Evolutionary conservation across 2,329 filamentous ascomycete species (phyloP), one percentile per base, ranked within the genome.

Genomic region (Pseudopithomyces chartarum): DNA sequence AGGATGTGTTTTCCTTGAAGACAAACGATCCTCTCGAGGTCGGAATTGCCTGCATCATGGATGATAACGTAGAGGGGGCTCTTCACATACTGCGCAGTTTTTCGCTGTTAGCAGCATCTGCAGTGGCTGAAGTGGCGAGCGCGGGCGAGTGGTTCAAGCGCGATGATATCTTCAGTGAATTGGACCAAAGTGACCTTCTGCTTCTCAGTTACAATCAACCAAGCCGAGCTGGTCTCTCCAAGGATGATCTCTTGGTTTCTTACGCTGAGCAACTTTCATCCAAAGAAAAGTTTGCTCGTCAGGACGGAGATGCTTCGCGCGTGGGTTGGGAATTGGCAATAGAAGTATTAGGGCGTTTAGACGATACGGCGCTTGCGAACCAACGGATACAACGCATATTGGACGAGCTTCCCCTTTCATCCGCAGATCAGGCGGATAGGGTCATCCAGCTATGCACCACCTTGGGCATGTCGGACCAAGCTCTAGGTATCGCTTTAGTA

Each of bases 281-380:
- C 13, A 78, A 83, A 52, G 78, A 81, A 20, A 70, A 87, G 45
- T 54, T 74, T 36, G 58, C 55, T 8, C 68, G 63, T 56, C 52
- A 55, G 22, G 67, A 76, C 55, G 69, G 67, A 1, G 72, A 70
- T 39, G 64, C 60, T 19, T 65, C 66, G 6, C 67, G 63, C 50
- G 88, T 93, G 65, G 93, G 94, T 8, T 98, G 94, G 94, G 92
- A 97, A 77, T 79, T 97, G 69, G 90, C 92, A 0, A 87, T 97
- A 42, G 87, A 92, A 57, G 85, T 97, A 11, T 81, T 97, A 44
- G 90, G 90, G 10, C 87, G 94, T 52, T 84, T 98, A 71, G 90
- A 96, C 69, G 87, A 92, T 57, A 81, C 84, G 0, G 81, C 86
- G 47, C 84, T 85, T 48, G 90, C 90, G 7, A 88, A 90, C 69